Conservation (phyloP, 208 protist species). For the Novymonas esmeraldas region DNA sequence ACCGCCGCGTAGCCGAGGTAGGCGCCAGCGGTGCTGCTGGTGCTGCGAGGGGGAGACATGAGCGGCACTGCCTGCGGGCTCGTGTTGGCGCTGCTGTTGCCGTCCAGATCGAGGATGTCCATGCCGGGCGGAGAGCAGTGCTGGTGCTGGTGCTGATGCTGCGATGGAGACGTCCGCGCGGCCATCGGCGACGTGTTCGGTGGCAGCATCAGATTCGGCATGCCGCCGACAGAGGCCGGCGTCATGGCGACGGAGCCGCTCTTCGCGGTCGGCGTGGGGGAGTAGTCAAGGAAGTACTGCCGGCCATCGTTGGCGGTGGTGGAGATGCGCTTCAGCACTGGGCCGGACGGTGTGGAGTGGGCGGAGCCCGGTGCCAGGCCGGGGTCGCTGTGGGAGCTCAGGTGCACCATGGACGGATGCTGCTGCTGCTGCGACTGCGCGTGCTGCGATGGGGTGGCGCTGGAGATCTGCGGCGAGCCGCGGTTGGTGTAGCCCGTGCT, state of each 20-base stretch:
- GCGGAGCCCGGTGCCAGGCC: slow-evolving; percentile 11
- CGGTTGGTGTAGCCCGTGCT: neutral
- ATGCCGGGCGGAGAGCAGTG: neutral
- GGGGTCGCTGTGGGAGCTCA: slow-evolving; percentile 4
- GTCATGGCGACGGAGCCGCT: slow-evolving; percentile 4
- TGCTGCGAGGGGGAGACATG: slow-evolving; percentile 29
- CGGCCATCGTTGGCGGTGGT: slow-evolving; percentile 35
- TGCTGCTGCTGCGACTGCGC: slow-evolving; percentile 18
- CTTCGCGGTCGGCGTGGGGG: slow-evolving; percentile 12
- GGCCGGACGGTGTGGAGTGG: slow-evolving; percentile 29
- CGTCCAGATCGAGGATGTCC: slow-evolving; percentile 11
- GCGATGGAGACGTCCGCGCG: slow-evolving; percentile 10
- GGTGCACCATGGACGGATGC: neutral
- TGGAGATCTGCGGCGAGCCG: slow-evolving; percentile 5
- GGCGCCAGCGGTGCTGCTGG: slow-evolving; percentile 20
- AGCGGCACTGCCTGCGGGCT: slow-evolving; percentile 24
- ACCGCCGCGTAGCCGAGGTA: neutral
- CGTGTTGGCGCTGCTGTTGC: slow-evolving; percentile 10
- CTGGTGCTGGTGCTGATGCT: slow-evolving; percentile 3
- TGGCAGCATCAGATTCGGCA: slow-evolving; percentile 37
- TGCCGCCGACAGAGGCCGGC: neutral
- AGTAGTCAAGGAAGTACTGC: slow-evolving; percentile 47
- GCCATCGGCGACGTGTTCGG: slow-evolving; percentile 22
- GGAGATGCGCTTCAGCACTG: slow-evolving; percentile 31
- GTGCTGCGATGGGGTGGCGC: neutral